Evolutionary conservation across 2,329 filamentous ascomycete genomes (phyloP), one percentile per base, ranked within the genome.

Genomic region (Diaporthe destruens): DNA sequence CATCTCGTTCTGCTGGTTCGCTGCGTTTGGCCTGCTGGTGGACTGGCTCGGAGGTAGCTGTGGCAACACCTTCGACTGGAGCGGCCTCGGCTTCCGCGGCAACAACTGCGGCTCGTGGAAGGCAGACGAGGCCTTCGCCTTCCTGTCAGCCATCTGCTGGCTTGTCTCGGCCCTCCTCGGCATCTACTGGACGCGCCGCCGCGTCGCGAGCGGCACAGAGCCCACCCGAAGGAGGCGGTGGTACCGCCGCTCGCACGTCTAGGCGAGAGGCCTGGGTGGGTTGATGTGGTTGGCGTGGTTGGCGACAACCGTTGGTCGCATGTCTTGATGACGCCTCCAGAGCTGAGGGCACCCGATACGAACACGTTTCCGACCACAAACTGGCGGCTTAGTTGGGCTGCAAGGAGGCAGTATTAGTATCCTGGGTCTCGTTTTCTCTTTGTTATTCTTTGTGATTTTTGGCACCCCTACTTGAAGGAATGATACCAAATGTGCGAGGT

Each of bases 131-230:
- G 92, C 92, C 6, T 94, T 95, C 78, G 84, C 87, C 63, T 95
- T 95, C 82, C 81, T 94, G 70, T 91, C 90, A 2, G 91, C 91
- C 71, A 86, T 93, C 76, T 85, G 91, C 78, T 95, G 92, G 92
- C 87, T 94, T 53, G 88, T 85, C 16, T 92, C 90, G 59, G 87
- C 87, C 20, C 77, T 92, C 25, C 78, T 93, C 55, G 89, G 86
- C 57, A 79, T 89, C 76, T 84, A 87, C 79, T 89, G 87, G 87
- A 83, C 87, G 25, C 85, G 83, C 72, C 82, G 83, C 74, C 83
- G 80, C 72, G 83, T 81, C 32, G 79, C 79, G 61, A 80, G 80
- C 29, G 66, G 44, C 49, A 72, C 72, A 54, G 32, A 67, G 29
- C 73, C 75, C 29, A 76, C 80, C 67, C 78, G 78, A 57, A 80